These are phyloP conservation scores for Paxillus ammoniavirescens DNA, from an alignment of 768 basidiomycete genomes.

Conservation along the genomic window DNA sequence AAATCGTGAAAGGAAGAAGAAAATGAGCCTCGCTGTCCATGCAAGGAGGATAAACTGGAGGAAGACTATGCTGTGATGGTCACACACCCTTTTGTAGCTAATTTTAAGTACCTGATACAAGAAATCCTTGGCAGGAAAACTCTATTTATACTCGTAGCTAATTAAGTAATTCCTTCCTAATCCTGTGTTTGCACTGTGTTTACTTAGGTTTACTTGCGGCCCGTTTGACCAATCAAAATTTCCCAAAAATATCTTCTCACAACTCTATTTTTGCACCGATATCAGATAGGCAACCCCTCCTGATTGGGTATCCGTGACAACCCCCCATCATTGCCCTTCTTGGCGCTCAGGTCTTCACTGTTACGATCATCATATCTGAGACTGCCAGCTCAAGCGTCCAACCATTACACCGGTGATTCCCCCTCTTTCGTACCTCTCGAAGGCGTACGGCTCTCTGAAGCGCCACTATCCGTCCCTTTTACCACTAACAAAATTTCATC, in stretches of 20 bases:
- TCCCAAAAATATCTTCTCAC: slow-evolving; percentile 6
- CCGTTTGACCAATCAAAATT: slow-evolving; percentile 22
- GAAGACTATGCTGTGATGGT: no score
- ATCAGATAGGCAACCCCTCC: slow-evolving; percentile 5
- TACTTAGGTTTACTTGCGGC: slow-evolving; percentile 1
- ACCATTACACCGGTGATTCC: background rate
- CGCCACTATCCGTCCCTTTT: no score
- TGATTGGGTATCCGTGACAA: slow-evolving; percentile 11
- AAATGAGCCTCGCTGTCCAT: background rate
- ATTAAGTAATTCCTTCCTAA: slow-evolving; percentile 17
- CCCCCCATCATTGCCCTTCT: background rate
- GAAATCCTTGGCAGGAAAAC: slow-evolving; percentile 27
- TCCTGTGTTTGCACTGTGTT: slow-evolving; percentile 5
- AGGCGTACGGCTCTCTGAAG: no score
- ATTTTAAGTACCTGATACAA: slow-evolving; percentile 29
- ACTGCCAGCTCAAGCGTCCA: slow-evolving; percentile 7
- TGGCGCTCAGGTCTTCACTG: background rate
- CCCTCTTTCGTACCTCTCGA: no score
- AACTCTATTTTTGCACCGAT: slow-evolving; percentile 14
- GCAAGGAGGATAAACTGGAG: background rate
- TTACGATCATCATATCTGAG: no score
- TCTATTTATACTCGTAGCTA: slow-evolving; percentile 29
- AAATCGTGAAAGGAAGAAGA: background rate
- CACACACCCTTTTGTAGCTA: slow-evolving; percentile 14
- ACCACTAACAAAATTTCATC: background rate